These are phyloP conservation scores for Xanthoconium purpureum DNA, from an alignment of 768 basidiomycete genomes.

Conservation along the genomic window DNA sequence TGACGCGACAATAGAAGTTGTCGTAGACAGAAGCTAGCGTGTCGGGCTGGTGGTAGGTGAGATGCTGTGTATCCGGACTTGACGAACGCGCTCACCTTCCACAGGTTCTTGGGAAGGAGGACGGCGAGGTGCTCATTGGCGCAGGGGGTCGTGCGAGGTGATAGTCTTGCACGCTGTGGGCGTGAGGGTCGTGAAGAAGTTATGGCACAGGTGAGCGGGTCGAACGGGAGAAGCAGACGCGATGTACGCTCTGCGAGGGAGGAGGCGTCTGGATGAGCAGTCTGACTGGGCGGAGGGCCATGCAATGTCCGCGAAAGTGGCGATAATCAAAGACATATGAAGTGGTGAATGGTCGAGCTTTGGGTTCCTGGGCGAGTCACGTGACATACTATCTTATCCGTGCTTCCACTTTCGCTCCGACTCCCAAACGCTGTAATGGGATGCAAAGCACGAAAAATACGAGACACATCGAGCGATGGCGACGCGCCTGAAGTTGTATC, in stretches of 20 bases:
- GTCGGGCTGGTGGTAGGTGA: conserved; percentile 50
- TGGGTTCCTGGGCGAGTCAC: background rate
- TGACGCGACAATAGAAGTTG: conserved; percentile 64
- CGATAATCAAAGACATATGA: conserved; percentile 32
- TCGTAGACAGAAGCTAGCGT: conserved; percentile 61
- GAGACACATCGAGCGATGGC: conserved; percentile 33
- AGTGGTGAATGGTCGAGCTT: conserved; percentile 8
- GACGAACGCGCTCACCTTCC: conserved; percentile 55
- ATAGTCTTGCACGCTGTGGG: conserved; percentile 15
- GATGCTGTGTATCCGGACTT: background rate
- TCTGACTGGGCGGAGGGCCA: conserved; percentile 11
- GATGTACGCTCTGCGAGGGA: conserved; percentile 16
- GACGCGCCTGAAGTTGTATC: conserved; percentile 52
- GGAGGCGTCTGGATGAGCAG: conserved; percentile 9
- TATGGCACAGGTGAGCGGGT: conserved; percentile 1
- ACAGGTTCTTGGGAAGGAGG: conserved; percentile 61
- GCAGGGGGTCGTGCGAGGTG: conserved; percentile 23
- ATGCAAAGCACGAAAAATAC: conserved; percentile 12
- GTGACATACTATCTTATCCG: background rate
- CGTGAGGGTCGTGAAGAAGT: conserved; percentile 23
- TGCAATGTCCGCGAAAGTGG: conserved; percentile 24
- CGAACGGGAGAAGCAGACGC: background rate
- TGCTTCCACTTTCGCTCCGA: background rate
- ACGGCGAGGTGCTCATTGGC: conserved; percentile 77
- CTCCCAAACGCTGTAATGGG: conserved; percentile 19